Evolutionary conservation across 305 asterid species (phyloP), one percentile per base, ranked within the genome.

Genomic region (Rubia balearica): DNA sequence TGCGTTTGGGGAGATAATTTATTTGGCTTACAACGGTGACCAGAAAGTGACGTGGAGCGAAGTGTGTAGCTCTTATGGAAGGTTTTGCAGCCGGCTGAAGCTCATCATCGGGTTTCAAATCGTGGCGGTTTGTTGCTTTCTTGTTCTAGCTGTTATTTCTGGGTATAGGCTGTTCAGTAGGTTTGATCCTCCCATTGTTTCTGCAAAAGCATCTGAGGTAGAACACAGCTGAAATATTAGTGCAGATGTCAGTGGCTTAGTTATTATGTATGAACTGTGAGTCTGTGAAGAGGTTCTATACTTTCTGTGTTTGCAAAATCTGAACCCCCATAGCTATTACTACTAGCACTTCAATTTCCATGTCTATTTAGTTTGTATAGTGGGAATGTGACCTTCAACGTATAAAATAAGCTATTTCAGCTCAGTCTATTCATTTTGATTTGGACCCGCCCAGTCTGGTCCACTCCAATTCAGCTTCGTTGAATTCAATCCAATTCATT

Each of bases 11-110:
- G 96, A 90, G 87, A 81, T 92, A 73, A 67, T 86, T 2, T 83
- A 89, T 86, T 81, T 92, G 67, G 89, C 83, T 36, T 86, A 87
- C 51, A 76, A 87, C 36, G 98, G 98, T 14, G 94, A 92, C 72
- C 86, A 60, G 40, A 38, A 74, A 77, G 88, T 92, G 8, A 71
- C 98, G 12, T 92, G 98, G 98, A 90, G 97, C 73, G 83, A 83
- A 79, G 94, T 91, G n/a, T 92, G 98, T 74, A 81, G 19, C 69
- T 79, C 97, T 19, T 92, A 79, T 69, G 91, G 90, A 3, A 81
- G 53, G 30, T 87, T 92, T 74, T 92, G 98, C 85, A 77, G 46
- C 61, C 80, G 86, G 76, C 69, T 92, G 85, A 89, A 81, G 77
- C 45, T 83, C 21, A 89, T 85, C 48, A 72, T 92, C 79, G 81